phyloP scores from a whole-genome alignment of 106 monocot species.

The Gastrodia elata region DNA sequence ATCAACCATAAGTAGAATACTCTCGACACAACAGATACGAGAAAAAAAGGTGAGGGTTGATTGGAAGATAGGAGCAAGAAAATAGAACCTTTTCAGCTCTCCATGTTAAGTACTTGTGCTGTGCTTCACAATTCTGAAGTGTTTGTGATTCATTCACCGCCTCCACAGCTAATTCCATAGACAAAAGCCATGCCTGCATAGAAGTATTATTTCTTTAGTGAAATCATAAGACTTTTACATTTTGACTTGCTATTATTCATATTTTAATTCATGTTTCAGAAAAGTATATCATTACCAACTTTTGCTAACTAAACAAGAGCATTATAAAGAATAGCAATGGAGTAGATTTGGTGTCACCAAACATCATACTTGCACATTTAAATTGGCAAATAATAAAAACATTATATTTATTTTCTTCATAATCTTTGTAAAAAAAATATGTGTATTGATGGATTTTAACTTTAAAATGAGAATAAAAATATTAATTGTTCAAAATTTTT shows the following conservation, averaged over 20 bases:
- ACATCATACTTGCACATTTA: not conserved
- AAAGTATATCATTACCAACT: not conserved
- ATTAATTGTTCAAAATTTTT: not conserved
- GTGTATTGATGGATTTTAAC: not conserved
- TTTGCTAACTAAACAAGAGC: not conserved
- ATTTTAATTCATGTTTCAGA: not conserved
- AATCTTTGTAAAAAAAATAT: not conserved
- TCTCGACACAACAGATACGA: too few relatives aligned
- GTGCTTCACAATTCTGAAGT: slow-evolving; percentile 58
- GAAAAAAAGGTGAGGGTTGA: not conserved
- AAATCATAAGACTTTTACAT: not conserved
- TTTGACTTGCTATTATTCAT: not conserved
- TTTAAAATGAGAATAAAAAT: not conserved
- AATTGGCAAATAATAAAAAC: not conserved
- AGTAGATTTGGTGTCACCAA: not conserved
- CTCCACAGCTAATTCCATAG: slow-evolving; percentile 57
- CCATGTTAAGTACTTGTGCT: slow-evolving; percentile 94
- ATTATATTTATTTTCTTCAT: not conserved
- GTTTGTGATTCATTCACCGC: slow-evolving; percentile 36
- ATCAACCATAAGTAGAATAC: too few relatives aligned
- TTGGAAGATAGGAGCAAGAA: not conserved
- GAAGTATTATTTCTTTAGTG: not conserved
- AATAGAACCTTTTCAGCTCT: slow-evolving; percentile 83
- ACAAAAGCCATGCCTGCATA: slow-evolving; percentile 71
- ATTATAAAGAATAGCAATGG: not conserved